Evolutionary conservation across 805 yeast species (phyloP), one percentile per base, ranked within the genome.

Genomic region (Isabelozyma pseudorhagii): DNA sequence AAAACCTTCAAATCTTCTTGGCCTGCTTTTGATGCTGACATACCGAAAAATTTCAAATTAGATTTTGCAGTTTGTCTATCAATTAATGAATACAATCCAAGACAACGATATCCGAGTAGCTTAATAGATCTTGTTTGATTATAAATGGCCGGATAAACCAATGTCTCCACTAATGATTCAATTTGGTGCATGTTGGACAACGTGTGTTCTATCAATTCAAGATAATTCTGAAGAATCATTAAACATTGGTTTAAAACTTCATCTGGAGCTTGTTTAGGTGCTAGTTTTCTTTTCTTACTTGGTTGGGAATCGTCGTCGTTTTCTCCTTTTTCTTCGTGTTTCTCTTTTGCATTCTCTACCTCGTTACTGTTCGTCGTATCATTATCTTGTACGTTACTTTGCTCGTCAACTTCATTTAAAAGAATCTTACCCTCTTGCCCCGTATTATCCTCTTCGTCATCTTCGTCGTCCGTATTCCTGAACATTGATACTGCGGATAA

Each of bases 71-170:
- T 68, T 1, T 64, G 57, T 38, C 75, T 68, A 61, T 90, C 96
- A 36, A 90, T 64, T 8, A 92, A 68, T 53, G 96, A 83, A 55
- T 90, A 87, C 25, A 93, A 73, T 0, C 97, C 97, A 25, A 93
- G 75, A 54, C 96, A 87, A 49, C 76, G 78, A 25, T 88, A 72
- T 3, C 96, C 97, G 5, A 85, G 69, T 43, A 78, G 82, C 50
- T 87, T 75, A 27, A 84, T 80, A 15, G 72, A 75, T 5, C 76
- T 66, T 13, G 75, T 77, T 49, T 83, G 79, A 18, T 57, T 59
- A 6, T 60, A 55, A 10, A 91, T 81, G 0, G 96, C 89, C 2
- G 96, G 96, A 4, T 82, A 79, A 11, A 94, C 84, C 57, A 91
- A 73, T n/a, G 87, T 83, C 15, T 87, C 89, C 48, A 89, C 75